Conservation (phyloP, 164 flowering plant genomes). For the Cinnamomum chago region DNA sequence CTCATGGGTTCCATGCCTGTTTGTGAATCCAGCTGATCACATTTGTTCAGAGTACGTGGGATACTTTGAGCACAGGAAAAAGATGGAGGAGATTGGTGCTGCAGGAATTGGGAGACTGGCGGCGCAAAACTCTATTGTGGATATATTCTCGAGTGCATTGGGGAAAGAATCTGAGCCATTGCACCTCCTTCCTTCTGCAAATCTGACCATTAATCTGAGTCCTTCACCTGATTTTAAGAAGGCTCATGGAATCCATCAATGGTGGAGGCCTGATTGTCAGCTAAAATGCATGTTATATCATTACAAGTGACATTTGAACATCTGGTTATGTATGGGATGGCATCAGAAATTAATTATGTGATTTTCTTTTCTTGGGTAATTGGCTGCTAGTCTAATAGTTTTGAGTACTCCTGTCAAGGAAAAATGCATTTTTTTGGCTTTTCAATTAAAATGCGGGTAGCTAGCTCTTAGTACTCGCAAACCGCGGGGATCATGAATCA, state of each 20-base stretch:
- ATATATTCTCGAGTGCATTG: conserved; percentile 42
- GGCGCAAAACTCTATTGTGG: conserved; percentile 51
- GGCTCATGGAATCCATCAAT: conserved; percentile 76
- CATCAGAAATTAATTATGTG: no score
- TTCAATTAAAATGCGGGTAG: no score
- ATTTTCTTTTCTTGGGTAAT: no score
- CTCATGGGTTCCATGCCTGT: conserved; percentile 58
- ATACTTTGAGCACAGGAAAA: conserved; percentile 63
- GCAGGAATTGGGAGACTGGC: conserved; percentile 53
- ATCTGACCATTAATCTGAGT: conserved; percentile 37
- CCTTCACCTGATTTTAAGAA: conserved; percentile 35
- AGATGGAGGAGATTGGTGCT: conserved; percentile 68
- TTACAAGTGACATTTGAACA: neutral
- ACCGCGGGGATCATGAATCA: no score
- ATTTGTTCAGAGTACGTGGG: conserved; percentile 70
- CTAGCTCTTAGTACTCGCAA: no score
- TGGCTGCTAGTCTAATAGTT: no score
- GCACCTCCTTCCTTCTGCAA: conserved; percentile 71
- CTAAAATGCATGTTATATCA: conserved; percentile 35
- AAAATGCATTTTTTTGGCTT: no score
- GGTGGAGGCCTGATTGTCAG: conserved; percentile 54
- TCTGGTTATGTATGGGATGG: neutral
- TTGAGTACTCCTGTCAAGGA: no score
- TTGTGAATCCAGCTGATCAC: conserved; percentile 58
- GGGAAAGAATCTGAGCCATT: conserved; percentile 53